Percentiles rank a stretch among this genome's conserved stretches.
Evolutionary conservation across 2,329 filamentous ascomycete genomes (phyloP).

Genomic region (Metarhizium rileyi): DNA sequence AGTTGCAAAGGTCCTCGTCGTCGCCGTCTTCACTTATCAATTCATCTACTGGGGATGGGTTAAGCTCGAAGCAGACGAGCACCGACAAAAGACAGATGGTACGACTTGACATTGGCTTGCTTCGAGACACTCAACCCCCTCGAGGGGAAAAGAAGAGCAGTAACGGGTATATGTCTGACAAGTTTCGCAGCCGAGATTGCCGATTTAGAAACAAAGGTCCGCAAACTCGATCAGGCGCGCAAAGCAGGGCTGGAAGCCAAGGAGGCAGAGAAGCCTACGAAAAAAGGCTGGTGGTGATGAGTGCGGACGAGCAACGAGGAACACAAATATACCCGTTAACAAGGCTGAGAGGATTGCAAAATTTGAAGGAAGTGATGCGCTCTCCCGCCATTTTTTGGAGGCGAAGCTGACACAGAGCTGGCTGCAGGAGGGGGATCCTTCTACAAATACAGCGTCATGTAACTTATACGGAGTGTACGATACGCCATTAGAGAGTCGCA

Average conservation of each 20-base stretch:
- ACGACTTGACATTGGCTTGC: conserved; percentile 12
- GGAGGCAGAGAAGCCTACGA: conserved; percentile 5
- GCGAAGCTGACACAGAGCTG: not conserved
- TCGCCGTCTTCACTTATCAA: conserved; percentile 72
- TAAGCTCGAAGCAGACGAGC: conserved; percentile 64
- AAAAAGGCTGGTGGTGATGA: conserved; percentile 11
- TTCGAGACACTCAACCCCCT: not conserved
- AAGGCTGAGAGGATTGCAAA: not conserved
- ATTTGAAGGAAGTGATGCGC: not conserved
- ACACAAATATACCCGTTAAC: not conserved
- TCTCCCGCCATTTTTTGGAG: not conserved
- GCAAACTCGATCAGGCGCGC: conserved; percentile 19
- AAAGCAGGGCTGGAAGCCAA: not conserved
- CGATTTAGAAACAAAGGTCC: conserved; percentile 28
- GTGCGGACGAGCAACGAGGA: not conserved
- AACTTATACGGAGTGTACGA: not conserved
- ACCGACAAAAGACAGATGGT: conserved; percentile 50
- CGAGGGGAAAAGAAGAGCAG: not conserved
- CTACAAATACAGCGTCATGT: not conserved
- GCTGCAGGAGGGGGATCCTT: not conserved
- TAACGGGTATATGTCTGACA: too few species aligned
- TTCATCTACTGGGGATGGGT: conserved; percentile 65
- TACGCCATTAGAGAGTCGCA: not conserved
- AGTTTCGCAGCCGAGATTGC: conserved; percentile 22
- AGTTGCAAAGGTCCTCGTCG: conserved; percentile 62